These are phyloP conservation scores for Petunia secreta DNA, from an alignment of 257 asterid species.

Conservation along the genomic window DNA sequence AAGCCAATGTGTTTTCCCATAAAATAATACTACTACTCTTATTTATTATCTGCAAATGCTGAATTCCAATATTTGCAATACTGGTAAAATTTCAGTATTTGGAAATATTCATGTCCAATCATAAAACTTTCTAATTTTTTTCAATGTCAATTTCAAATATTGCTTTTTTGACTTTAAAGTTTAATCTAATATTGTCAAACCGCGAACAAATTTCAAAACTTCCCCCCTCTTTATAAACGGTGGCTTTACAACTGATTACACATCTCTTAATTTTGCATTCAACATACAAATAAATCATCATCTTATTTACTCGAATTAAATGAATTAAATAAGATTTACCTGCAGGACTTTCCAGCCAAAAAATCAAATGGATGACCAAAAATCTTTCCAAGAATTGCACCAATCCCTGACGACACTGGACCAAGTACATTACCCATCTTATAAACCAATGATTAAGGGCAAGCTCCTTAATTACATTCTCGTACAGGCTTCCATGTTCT, in stretches of 20 bases:
- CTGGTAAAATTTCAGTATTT: too few relatives aligned
- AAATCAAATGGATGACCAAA: slow-evolving; percentile 83
- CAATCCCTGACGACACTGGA: slow-evolving; percentile 53
- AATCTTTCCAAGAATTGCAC: slow-evolving; percentile 47
- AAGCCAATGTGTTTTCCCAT: not conserved
- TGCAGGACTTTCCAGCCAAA: slow-evolving; percentile 71
- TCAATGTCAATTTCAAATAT: too few relatives aligned
- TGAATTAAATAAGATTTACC: slow-evolving; percentile 36
- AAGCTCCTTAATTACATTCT: slow-evolving; percentile 6
- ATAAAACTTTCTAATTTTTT: too few relatives aligned
- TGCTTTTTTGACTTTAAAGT: too few relatives aligned
- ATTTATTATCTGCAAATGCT: too few relatives aligned
- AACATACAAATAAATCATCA: not conserved
- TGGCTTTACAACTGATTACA: not conserved
- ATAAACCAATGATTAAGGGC: not conserved
- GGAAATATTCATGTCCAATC: too few relatives aligned
- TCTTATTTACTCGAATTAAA: not conserved
- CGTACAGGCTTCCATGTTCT: not conserved
- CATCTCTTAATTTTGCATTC: not conserved
- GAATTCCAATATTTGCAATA: too few relatives aligned
- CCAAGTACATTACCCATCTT: slow-evolving; percentile 63
- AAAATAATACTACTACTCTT: too few relatives aligned
- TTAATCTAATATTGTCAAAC: too few relatives aligned
- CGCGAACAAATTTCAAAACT: not conserved
- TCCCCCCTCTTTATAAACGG: not conserved